phyloP scores from a whole-genome alignment of 495 filamentous ascomycete genomes.

The Wilcoxina mikolae region DNA sequence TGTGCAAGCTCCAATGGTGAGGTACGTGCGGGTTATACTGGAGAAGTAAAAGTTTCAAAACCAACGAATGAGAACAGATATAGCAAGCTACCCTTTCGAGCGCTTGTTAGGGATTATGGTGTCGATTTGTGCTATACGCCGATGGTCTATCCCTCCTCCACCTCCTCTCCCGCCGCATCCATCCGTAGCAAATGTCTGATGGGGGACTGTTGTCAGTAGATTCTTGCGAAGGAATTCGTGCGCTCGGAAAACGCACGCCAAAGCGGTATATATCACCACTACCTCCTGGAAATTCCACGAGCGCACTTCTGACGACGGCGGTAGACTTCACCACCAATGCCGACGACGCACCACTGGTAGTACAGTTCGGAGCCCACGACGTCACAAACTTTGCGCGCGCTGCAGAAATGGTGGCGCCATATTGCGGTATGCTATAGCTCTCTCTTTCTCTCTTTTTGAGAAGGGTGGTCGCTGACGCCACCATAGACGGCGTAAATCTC shows the following conservation, averaged over 20 bases:
- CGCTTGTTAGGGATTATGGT: conserved; percentile 43
- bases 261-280: conserved; percentile 37
- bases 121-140: conserved; percentile 53
- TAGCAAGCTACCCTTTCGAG: conserved; percentile 45
- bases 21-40: too few species aligned
- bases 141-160: too few species aligned
- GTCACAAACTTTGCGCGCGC: conserved; percentile 45
- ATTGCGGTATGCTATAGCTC: too few species aligned
- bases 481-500: conserved; percentile 49
- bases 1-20: conserved; percentile 53
- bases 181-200: not conserved
- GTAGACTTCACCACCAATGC: conserved; percentile 33
- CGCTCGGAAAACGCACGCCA: conserved; percentile 43
- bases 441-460: too few species aligned
- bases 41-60: too few species aligned
- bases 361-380: conserved; percentile 46
- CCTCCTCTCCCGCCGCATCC: too few species aligned
- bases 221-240: conserved; percentile 57
- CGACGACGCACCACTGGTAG: conserved; percentile 39
- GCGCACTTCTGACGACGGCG: too few species aligned
- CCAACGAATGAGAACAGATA: too few species aligned
- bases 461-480: too few species aligned
- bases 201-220: conserved; percentile 28
- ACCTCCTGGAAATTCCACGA: not conserved
- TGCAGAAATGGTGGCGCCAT: conserved; percentile 44